These are phyloP conservation scores for Magnusiomyces ingens DNA, from an alignment of 1,139 yeast species.

Conservation along the genomic window DNA sequence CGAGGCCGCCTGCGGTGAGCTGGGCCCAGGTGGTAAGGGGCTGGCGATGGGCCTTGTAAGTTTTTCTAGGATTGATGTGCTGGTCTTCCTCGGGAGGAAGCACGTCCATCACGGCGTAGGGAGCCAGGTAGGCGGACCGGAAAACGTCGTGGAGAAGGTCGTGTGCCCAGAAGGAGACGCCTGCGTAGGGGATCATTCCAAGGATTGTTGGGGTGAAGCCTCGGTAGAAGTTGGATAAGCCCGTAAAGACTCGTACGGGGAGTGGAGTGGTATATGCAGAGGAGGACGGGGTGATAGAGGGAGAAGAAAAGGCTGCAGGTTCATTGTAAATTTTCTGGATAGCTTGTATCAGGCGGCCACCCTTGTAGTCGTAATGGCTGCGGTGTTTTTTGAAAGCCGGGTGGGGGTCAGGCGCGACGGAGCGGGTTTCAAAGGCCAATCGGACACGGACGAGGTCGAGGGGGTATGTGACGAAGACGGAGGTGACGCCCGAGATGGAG, in stretches of 20 bases:
- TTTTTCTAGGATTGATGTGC: slow-evolving; percentile 8
- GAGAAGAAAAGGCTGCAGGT: slow-evolving; percentile 27
- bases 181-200: slow-evolving; percentile 98
- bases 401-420: slow-evolving; percentile 18
- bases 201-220: slow-evolving; percentile 91
- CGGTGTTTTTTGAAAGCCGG: slow-evolving; percentile 23
- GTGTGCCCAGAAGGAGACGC: slow-evolving; percentile 92
- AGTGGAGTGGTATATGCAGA: slow-evolving; percentile 27
- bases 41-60: slow-evolving; percentile 30
- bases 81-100: slow-evolving; percentile 10
- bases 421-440: slow-evolving; percentile 75
- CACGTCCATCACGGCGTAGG: slow-evolving; percentile 45
- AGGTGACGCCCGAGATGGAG: slow-evolving; percentile 73
- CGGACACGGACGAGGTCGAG: slow-evolving; percentile 84
- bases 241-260: slow-evolving; percentile 7
- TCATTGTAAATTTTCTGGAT: slow-evolving; percentile 54
- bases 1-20: slow-evolving; percentile 85
- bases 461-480: slow-evolving; percentile 89
- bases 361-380: slow-evolving; percentile 27
- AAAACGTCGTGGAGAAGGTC: slow-evolving; percentile 84
- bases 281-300: slow-evolving; percentile 9
- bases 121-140: slow-evolving; percentile 48
- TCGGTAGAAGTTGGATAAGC: slow-evolving; percentile 66
- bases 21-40: slow-evolving; percentile 84
- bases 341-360: slow-evolving; percentile 53